phyloP scores from a whole-genome alignment of 805 yeast genomes.

The Saccharomycopsis oosterbeekiorum region DNA sequence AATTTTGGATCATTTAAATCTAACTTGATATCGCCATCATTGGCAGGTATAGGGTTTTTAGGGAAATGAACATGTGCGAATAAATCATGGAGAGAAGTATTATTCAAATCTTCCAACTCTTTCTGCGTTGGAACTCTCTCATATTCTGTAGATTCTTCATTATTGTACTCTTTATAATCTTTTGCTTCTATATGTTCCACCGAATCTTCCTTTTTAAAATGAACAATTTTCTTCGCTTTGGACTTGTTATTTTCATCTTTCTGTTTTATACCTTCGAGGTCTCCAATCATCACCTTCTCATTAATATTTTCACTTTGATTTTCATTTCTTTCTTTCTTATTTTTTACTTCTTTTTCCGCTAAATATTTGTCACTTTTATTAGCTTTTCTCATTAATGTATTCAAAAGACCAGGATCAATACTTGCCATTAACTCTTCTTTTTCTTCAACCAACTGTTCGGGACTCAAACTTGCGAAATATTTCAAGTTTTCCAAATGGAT shows the following conservation, averaged over 20 bases:
- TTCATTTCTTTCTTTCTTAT: constrained; percentile 27
- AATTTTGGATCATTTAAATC: constrained; percentile 74
- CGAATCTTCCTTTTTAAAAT: not conserved
- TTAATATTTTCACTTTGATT: constrained; percentile 12
- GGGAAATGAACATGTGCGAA: constrained; percentile 54
- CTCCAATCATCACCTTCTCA: not conserved
- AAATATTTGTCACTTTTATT: constrained; percentile 29
- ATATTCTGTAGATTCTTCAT: constrained; percentile 21
- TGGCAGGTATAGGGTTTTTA: constrained; percentile 32
- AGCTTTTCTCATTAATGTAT: constrained; percentile 49
- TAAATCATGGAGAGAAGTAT: constrained; percentile 34
- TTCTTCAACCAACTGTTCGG: constrained; percentile 54
- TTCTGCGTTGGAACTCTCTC: constrained; percentile 19
- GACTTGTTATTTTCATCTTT: not conserved
- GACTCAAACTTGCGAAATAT: constrained; percentile 49
- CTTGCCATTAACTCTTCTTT: constrained; percentile 55
- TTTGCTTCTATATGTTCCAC: constrained; percentile 13
- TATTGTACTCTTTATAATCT: constrained; percentile 2
- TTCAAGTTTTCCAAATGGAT: constrained; percentile 71
- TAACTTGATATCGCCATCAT: constrained; percentile 28
- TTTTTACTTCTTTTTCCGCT: constrained; percentile 31
- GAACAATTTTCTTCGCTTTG: not conserved
- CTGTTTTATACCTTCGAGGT: not conserved
- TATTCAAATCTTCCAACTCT: constrained; percentile 32
- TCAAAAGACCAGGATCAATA: constrained; percentile 60